Conservation (phyloP, 768 basidiomycete species). For the Galerina marginata region DNA sequence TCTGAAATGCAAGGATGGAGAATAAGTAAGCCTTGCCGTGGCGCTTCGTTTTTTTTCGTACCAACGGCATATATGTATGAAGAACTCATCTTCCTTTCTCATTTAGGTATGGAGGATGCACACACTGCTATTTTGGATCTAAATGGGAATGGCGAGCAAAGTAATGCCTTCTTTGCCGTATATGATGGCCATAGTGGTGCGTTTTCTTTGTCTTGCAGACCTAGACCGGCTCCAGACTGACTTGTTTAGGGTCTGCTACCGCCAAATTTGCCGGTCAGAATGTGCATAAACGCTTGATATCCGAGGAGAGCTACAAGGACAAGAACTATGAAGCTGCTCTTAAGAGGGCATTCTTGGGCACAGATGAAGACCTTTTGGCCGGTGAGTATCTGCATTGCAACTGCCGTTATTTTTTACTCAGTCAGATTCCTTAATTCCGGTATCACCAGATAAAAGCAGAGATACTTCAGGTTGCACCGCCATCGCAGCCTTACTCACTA, state of each 20-base stretch:
- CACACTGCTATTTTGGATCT: constrained; percentile 80
- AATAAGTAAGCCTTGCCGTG: constrained; percentile 72
- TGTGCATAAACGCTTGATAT: constrained; percentile 76
- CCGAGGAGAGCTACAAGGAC: constrained; percentile 74
- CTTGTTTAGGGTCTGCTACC: constrained; percentile 71
- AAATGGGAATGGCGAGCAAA: constrained; percentile 36
- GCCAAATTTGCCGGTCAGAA: constrained; percentile 86
- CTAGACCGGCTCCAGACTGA: constrained; percentile 9
- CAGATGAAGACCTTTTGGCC: constrained; percentile 91
- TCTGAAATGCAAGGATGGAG: constrained; percentile 99
- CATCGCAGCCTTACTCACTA: constrained; percentile 83
- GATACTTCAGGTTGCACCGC: constrained; percentile 98
- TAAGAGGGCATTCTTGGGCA: constrained; percentile 89
- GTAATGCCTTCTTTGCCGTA: constrained; percentile 91
- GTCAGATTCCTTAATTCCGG: constrained; percentile 61
- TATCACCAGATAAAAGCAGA: constrained; percentile 78
- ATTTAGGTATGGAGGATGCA: constrained; percentile 95
- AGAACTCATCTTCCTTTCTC: constrained; percentile 9
- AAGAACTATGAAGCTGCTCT: constrained; percentile 77
- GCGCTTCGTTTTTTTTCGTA: constrained; percentile 1
- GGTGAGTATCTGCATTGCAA: constrained; percentile 50
- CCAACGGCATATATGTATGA: background rate
- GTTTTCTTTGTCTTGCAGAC: constrained; percentile 25
- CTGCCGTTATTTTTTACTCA: constrained; percentile 20
- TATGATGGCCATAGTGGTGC: constrained; percentile 98